These are phyloP conservation scores for Chlorencoelia australis DNA, from an alignment of 2,329 filamentous ascomycete species.

Conservation along the genomic window DNA sequence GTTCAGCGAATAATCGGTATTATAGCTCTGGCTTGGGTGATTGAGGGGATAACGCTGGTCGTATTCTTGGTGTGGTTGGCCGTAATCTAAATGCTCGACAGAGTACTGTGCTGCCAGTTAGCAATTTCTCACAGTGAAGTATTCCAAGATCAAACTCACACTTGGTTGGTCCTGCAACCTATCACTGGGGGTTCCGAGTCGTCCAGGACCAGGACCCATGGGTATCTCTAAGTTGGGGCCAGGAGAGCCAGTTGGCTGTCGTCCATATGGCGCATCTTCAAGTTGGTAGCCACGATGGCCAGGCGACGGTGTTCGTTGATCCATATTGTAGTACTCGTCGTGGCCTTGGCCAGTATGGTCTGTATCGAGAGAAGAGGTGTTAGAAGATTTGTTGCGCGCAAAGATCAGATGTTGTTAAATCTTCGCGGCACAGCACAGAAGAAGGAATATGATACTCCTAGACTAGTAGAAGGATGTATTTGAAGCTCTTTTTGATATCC, in stretches of 20 bases:
- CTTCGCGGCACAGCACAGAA: too few relatives aligned
- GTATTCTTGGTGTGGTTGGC: conserved; percentile 53
- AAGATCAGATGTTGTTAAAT: conserved; percentile 12
- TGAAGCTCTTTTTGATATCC: conserved; percentile 1
- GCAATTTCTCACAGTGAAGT: too few relatives aligned
- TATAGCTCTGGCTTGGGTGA: conserved; percentile 37
- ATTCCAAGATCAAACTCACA: conserved; percentile 40
- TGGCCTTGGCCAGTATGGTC: conserved; percentile 30
- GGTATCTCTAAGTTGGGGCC: conserved; percentile 56
- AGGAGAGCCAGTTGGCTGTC: conserved; percentile 15
- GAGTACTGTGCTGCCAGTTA: conserved; percentile 62
- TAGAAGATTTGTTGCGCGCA: conserved; percentile 11
- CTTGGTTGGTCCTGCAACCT: conserved; percentile 75
- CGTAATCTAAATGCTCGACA: conserved; percentile 55
- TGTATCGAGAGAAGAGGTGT: conserved; percentile 13
- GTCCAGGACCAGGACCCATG: conserved; percentile 44
- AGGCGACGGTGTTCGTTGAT: conserved; percentile 46
- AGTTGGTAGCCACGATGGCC: conserved; percentile 73
- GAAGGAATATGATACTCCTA: conserved; percentile 12
- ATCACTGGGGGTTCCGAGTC: conserved; percentile 56
- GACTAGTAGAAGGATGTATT: conserved; percentile 21
- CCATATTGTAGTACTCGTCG: conserved; percentile 55
- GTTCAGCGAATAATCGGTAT: conserved; percentile 63
- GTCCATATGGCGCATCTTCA: conserved; percentile 44
- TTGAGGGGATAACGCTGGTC: conserved; percentile 40